phyloP scores from a whole-genome alignment of 2,329 filamentous ascomycete genomes.

The Alternaria infectoria region DNA sequence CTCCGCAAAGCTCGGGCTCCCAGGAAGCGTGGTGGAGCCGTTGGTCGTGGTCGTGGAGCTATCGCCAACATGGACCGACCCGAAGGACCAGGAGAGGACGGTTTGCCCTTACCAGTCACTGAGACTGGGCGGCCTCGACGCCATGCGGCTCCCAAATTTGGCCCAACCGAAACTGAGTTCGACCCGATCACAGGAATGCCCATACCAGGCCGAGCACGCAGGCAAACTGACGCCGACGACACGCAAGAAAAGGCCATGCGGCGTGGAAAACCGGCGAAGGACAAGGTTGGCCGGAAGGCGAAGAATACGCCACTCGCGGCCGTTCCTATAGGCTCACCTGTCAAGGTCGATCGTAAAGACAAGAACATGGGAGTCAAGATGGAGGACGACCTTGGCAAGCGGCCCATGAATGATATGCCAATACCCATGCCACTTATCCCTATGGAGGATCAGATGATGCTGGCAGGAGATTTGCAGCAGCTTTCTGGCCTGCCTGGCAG shows the following conservation, averaged over 20 bases:
- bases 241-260: constrained; percentile 48
- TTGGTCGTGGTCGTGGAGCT: constrained; percentile 62
- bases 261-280: constrained; percentile 48
- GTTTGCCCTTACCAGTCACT: constrained; percentile 49
- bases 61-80: constrained; percentile 58
- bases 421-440: constrained; percentile 31
- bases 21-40: constrained; percentile 39
- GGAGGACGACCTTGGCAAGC: constrained; percentile 42
- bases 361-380: constrained; percentile 39
- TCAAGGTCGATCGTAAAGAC: constrained; percentile 44
- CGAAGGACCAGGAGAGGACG: constrained; percentile 49
- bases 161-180: constrained; percentile 67
- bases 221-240: constrained; percentile 41
- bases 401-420: constrained; percentile 34
- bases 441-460: constrained; percentile 36
- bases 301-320: constrained; percentile 52
- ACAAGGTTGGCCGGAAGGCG: constrained; percentile 49
- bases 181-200: constrained; percentile 54
- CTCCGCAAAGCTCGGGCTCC: constrained; percentile 50
- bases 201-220: constrained; percentile 44
- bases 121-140: constrained; percentile 59
- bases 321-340: constrained; percentile 43
- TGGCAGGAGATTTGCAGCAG: constrained; percentile 28
- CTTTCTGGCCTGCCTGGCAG: constrained; percentile 27
- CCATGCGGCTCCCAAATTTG: constrained; percentile 72